Conservation (phyloP, 495 filamentous ascomycete genomes). For the Apiosordaria backusii region DNA sequence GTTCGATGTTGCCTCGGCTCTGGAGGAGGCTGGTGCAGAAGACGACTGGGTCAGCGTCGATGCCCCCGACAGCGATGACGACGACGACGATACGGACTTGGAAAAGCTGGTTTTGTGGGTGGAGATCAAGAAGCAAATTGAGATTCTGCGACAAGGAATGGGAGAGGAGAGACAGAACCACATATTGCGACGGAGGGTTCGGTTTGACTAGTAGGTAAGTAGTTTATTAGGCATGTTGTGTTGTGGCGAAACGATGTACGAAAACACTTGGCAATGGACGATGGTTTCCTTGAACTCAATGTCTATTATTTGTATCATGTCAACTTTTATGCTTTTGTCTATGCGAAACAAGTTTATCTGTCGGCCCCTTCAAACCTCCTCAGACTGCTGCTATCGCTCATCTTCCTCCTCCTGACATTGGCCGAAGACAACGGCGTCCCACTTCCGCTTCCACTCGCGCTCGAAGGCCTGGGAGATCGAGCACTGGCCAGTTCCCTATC, state of each 20-base stretch:
- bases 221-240: background rate
- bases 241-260: no score
- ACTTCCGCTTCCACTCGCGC: background rate
- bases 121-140: slow-evolving; percentile 56
- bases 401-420: slow-evolving; percentile 12
- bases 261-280: background rate
- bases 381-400: slow-evolving; percentile 17
- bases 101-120: slow-evolving; percentile 49
- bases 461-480: slow-evolving; percentile 9
- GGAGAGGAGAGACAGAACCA: slow-evolving; percentile 25
- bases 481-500: background rate
- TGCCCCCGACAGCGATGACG: slow-evolving; percentile 18
- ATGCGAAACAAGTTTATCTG: background rate
- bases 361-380: slow-evolving; percentile 14
- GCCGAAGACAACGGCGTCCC: slow-evolving; percentile 3
- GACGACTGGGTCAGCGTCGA: slow-evolving; percentile 21
- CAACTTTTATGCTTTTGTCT: background rate
- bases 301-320: background rate
- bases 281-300: background rate
- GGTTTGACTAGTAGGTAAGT: background rate
- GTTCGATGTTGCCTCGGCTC: background rate
- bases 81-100: slow-evolving; percentile 34
- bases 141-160: slow-evolving; percentile 54
- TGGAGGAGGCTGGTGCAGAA: slow-evolving; percentile 15
- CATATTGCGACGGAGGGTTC: background rate